Base-by-base conservation (phyloP, 495 filamentous ascomycete species). In the Aspergillus leporis region DNA sequence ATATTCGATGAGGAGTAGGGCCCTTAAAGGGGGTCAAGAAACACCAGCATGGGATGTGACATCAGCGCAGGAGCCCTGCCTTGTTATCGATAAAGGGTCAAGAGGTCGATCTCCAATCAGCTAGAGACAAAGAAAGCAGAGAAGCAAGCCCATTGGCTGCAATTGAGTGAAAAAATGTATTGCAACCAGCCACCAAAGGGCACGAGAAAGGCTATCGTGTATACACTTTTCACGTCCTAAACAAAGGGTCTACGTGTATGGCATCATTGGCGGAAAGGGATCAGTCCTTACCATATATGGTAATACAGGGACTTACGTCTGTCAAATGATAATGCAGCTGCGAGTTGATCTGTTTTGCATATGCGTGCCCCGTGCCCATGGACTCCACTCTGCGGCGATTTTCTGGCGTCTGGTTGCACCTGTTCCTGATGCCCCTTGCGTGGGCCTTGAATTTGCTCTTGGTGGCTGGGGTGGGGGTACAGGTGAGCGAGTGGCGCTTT, bases 361-460 rank as follows among this genome's bases (percentile, higher is more conserved):
- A 51, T 23, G 18, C 49, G 49, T 34, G 14, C 49, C n/a, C 30
- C 34, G 28, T 30, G 28, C 18, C 14, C 16, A 14, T n/a, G 38
- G 49, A 28, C 49, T 10, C 49, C 49, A 51, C 60, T 63, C 61
- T 69, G 31, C 57, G 53, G 28, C 30, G 34, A n/a, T 43, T 21
- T 30, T 4, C 36, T 12, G 18, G 31, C 34, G 25, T 58, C 36
- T 55, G 61, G 56, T 57, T 50, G 34, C 51, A 65, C 58, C 53
- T 51, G 43, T 19, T 57, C 18, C 38, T 18, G 13, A 4, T 55
- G 62, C 31, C 65, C 69, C 69, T 72, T 72, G 67, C 69, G 32
- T 68, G 53, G 43, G 31, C 46, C 59, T 53, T 48, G 60, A 56
- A 63, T 47, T n/a, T 47, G 16, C 21, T 1, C 21, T n/a, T 47